Conservation (phyloP, 129 eudicot species). For the Arctium minus region DNA sequence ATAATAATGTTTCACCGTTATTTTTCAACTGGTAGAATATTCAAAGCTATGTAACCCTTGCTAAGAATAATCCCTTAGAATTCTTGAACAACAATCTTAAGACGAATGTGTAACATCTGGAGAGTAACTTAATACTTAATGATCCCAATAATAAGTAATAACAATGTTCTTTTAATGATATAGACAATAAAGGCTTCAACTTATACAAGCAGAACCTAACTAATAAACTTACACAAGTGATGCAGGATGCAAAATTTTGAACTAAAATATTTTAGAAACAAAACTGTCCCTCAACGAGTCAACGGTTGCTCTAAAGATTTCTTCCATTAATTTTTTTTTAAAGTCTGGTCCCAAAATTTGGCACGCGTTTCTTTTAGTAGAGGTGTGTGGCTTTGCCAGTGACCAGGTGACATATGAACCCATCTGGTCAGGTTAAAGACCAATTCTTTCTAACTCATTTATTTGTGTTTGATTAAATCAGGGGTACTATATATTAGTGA, state of each 20-base stretch:
- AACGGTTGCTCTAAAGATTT: not conserved
- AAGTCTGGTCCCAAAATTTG: not conserved
- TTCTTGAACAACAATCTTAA: not conserved
- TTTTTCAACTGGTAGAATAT: too few species aligned
- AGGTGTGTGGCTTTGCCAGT: not conserved
- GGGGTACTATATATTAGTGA: not conserved
- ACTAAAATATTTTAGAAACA: not conserved
- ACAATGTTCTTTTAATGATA: not conserved
- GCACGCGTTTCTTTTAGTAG: not conserved
- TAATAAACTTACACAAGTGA: not conserved
- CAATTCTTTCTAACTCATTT: too few species aligned
- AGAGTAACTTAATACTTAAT: too few species aligned
- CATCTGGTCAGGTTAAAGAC: not conserved
- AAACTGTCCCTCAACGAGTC: not conserved
- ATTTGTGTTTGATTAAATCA: too few species aligned
- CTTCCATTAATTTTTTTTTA: too few species aligned
- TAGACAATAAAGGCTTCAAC: not conserved
- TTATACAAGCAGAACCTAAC: not conserved
- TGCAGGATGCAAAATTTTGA: not conserved
- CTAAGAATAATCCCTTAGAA: not conserved
- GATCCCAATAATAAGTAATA: not conserved
- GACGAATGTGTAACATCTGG: not conserved
- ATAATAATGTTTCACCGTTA: too few species aligned
- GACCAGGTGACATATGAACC: not conserved
- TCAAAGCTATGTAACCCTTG: not conserved